phyloP scores from a whole-genome alignment of 2,329 filamentous ascomycete species.

The Aspergillus hiratsukae region DNA sequence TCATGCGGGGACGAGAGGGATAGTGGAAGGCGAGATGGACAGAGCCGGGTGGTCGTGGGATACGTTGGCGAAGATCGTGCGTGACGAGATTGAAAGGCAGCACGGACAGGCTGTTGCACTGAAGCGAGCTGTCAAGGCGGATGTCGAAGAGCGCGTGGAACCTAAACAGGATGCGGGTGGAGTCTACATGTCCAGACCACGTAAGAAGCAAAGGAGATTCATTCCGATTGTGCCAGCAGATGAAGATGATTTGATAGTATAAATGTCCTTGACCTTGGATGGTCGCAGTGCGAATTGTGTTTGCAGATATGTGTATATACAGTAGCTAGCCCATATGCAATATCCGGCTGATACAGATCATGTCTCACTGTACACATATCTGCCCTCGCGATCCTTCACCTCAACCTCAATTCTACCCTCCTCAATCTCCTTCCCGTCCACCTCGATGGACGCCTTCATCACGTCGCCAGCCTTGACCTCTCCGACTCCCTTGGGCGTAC shows the following conservation, averaged over 20 bases:
- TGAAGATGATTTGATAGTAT: conserved; percentile 19
- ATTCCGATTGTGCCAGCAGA: conserved; percentile 28
- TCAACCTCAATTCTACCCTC: conserved; percentile 79
- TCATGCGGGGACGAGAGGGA: conserved; percentile 11
- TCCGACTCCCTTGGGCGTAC: conserved; percentile 93
- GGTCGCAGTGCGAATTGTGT: not conserved
- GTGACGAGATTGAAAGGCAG: not conserved
- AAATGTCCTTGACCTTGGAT: not conserved
- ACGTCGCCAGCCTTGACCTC: conserved; percentile 79
- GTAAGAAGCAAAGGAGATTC: conserved; percentile 17
- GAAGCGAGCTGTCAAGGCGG: not conserved
- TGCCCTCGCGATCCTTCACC: conserved; percentile 72
- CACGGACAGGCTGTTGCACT: not conserved
- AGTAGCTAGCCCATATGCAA: not conserved
- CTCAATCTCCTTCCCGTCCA: conserved; percentile 76
- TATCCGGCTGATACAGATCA: conserved; percentile 26
- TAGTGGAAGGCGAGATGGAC: conserved; percentile 21
- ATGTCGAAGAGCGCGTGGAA: not conserved
- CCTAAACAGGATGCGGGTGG: not conserved
- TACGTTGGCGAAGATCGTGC: conserved; percentile 9
- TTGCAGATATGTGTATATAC: conserved; percentile 5
- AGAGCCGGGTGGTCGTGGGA: conserved; percentile 27
- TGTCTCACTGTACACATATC: conserved; percentile 73
- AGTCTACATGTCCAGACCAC: conserved; percentile 1
- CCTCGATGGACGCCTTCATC: conserved; percentile 76